Evolutionary conservation across 2,329 filamentous ascomycete species (phyloP).

Genomic region (Fusarium anguioides): DNA sequence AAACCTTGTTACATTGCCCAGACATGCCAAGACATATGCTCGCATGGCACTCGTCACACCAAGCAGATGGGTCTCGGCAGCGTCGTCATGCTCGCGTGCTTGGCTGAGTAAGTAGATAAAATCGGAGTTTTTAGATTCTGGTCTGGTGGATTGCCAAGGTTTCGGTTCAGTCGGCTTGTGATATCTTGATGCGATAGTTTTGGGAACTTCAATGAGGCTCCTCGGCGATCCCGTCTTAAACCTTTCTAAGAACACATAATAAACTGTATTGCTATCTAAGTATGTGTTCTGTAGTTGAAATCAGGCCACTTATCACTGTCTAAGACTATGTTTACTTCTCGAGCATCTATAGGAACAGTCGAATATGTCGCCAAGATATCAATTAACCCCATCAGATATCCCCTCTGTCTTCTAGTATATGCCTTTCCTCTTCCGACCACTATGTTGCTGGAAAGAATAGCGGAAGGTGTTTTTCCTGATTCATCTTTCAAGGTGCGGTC

Average conservation of each 20-base stretch:
- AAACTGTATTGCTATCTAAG: not conserved
- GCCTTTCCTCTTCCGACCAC: no score
- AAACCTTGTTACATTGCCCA: conserved; percentile 17
- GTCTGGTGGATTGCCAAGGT: not conserved
- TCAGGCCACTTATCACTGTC: no score
- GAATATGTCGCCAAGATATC: no score
- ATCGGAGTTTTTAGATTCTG: not conserved
- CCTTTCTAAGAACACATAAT: not conserved
- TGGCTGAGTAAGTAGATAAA: not conserved
- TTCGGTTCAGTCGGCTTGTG: not conserved
- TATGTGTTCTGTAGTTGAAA: no score
- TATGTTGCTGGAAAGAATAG: not conserved
- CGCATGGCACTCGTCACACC: conserved; percentile 12
- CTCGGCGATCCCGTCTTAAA: no score
- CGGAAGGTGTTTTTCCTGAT: not conserved
- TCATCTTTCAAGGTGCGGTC: not conserved
- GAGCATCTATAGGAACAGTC: not conserved
- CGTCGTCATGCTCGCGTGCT: not conserved
- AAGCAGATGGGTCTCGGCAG: conserved; percentile 6
- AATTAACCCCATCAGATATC: not conserved
- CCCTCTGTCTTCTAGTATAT: no score
- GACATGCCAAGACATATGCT: conserved; percentile 8
- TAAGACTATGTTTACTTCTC: not conserved
- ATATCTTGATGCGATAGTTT: not conserved
- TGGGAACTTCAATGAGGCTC: not conserved